phyloP scores from a whole-genome alignment of 441 rosid genomes.

The Flueggea neowawraea region DNA sequence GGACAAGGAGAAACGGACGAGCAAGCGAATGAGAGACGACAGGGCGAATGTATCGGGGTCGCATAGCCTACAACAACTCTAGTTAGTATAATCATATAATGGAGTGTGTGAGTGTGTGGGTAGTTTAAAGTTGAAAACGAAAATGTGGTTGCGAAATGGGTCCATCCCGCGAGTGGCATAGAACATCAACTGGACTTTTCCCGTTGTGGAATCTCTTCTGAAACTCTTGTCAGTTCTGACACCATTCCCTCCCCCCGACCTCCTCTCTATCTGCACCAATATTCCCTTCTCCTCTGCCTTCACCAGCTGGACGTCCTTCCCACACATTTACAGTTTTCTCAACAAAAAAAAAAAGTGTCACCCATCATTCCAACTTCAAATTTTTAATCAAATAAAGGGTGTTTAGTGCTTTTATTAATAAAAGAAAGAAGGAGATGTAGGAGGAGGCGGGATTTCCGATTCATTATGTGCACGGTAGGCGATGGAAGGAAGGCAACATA shows the following conservation, averaged over 20 bases:
- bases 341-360: background rate
- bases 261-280: conserved; percentile 17
- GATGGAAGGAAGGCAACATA: conserved; percentile 22
- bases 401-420: background rate
- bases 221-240: background rate
- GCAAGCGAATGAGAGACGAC: conserved; percentile 11
- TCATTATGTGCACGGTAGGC: conserved; percentile 13
- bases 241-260: background rate
- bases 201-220: background rate
- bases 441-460: conserved; percentile 7
- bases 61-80: background rate
- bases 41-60: conserved; percentile 25
- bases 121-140: background rate
- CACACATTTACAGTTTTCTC: conserved; percentile 11
- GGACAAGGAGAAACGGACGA: conserved; percentile 26
- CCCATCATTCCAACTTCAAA: background rate
- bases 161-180: background rate
- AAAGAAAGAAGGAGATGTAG: background rate
- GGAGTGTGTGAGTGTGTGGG: background rate
- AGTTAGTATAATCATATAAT: no score
- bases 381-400: background rate
- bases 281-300: conserved; percentile 34
- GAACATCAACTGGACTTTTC: background rate
- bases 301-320: conserved; percentile 18
- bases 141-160: background rate